phyloP scores from a whole-genome alignment of 202 grass and related monocot genomes.

The Brachypodium distachyon region DNA sequence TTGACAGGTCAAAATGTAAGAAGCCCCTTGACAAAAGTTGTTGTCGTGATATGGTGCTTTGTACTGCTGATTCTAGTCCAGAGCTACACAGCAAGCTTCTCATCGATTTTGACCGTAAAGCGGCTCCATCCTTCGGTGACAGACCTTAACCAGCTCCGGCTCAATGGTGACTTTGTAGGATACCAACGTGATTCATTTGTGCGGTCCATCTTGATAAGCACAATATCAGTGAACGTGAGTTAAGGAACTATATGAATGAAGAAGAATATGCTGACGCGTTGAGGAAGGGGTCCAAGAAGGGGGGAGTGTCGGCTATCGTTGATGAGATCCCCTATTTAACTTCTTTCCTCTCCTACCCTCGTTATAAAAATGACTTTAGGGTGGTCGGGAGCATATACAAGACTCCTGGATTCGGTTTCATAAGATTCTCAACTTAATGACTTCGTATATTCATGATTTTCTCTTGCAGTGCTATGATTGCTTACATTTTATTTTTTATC shows the following conservation, averaged over 20 bases:
- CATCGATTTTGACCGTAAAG: slow-evolving; percentile 49
- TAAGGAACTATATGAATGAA: slow-evolving; percentile 21
- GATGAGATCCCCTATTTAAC: slow-evolving; percentile 47
- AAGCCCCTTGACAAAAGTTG: slow-evolving; percentile 35
- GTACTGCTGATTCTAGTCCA: slow-evolving; percentile 49
- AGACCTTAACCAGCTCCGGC: slow-evolving; percentile 23
- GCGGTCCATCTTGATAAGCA: slow-evolving; percentile 7
- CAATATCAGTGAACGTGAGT: not conserved
- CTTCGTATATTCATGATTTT: not conserved
- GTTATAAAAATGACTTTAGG: slow-evolving; percentile 21
- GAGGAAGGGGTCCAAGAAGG: slow-evolving; percentile 26
- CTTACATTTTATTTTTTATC: not conserved
- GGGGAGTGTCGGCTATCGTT: slow-evolving; percentile 44
- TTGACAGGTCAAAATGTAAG: slow-evolving; percentile 24
- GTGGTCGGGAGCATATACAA: slow-evolving; percentile 42
- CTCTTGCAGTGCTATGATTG: not conserved
- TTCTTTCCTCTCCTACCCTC: slow-evolving; percentile 22
- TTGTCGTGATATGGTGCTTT: slow-evolving; percentile 57
- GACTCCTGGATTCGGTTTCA: slow-evolving; percentile 48
- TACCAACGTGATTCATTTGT: slow-evolving; percentile 29
- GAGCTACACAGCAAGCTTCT: slow-evolving; percentile 58
- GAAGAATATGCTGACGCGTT: slow-evolving; percentile 41
- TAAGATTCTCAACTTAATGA: not conserved
- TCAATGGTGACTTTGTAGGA: slow-evolving; percentile 23
- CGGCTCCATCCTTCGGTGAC: slow-evolving; percentile 26